These are phyloP conservation scores for Hygrophila difformis DNA, from an alignment of 257 asterid genomes.

Conservation along the genomic window DNA sequence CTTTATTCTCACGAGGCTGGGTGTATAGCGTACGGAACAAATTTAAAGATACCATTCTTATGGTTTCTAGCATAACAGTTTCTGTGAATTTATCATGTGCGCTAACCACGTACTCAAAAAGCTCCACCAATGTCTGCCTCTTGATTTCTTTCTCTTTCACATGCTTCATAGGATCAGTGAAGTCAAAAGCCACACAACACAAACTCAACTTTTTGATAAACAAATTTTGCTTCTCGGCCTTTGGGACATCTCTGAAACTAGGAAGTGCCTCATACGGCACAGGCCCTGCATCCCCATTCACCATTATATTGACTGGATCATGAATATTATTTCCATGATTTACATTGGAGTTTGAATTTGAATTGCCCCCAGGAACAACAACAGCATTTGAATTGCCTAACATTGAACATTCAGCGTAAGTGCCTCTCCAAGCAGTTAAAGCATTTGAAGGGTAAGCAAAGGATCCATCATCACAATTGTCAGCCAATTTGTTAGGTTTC, in stretches of 20 bases:
- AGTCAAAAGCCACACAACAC: slow-evolving; percentile 67
- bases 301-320: slow-evolving; percentile 25
- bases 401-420: slow-evolving; percentile 24
- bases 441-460: slow-evolving; percentile 32
- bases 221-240: slow-evolving; percentile 63
- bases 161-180: slow-evolving; percentile 74
- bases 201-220: slow-evolving; percentile 59
- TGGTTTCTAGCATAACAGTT: slow-evolving; percentile 49
- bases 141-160: slow-evolving; percentile 79
- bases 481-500: slow-evolving; percentile 56
- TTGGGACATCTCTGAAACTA: slow-evolving; percentile 70
- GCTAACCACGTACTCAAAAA: slow-evolving; percentile 64
- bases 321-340: slow-evolving; percentile 27
- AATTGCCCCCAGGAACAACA: slow-evolving; percentile 24
- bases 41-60: slow-evolving; percentile 62
- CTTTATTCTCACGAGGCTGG: slow-evolving; percentile 64
- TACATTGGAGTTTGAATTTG: slow-evolving; percentile 28
- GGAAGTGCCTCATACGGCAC: slow-evolving; percentile 66
- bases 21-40: slow-evolving; percentile 58
- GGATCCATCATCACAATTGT: slow-evolving; percentile 62
- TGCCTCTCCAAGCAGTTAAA: slow-evolving; percentile 38
- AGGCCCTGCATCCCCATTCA: slow-evolving; percentile 41
- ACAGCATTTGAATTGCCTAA: slow-evolving; percentile 30
- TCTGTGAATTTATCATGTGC: slow-evolving; percentile 70
- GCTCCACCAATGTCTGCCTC: slow-evolving; percentile 78